phyloP scores from a whole-genome alignment of 495 filamentous ascomycete genomes.

The Parmelia sp. region DNA sequence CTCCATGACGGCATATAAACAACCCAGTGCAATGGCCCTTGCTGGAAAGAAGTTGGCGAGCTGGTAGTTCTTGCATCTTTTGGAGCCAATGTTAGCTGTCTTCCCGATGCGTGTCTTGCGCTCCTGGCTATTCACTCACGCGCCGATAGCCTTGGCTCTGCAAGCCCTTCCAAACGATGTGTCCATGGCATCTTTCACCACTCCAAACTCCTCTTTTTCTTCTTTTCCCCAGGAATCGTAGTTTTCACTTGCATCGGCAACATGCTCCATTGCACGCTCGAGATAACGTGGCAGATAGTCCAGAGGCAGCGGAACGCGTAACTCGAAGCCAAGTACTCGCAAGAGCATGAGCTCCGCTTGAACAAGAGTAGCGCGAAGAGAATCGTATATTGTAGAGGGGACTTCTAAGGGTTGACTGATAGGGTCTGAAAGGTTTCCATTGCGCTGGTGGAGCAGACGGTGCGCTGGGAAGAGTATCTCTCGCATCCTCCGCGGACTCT shows the following conservation, averaged over 20 bases:
- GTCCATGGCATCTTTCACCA: slow-evolving; percentile 33
- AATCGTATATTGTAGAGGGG: slow-evolving; percentile 37
- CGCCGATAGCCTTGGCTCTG: slow-evolving; percentile 30
- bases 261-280: slow-evolving; percentile 30
- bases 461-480: slow-evolving; percentile 40
- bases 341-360: slow-evolving; percentile 38
- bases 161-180: slow-evolving; percentile 33
- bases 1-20: slow-evolving; percentile 31
- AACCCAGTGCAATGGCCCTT: slow-evolving; percentile 36
- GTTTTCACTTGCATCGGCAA: slow-evolving; percentile 28
- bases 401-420: slow-evolving; percentile 29
- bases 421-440: background rate
- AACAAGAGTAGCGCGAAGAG: slow-evolving; percentile 38
- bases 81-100: slow-evolving; percentile 4
- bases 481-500: slow-evolving; percentile 39
- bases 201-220: slow-evolving; percentile 35
- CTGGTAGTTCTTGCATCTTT: slow-evolving; percentile 30
- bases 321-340: slow-evolving; percentile 39
- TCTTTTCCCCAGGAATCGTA: slow-evolving; percentile 31
- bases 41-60: slow-evolving; percentile 37
- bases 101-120: background rate
- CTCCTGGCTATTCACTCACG: slow-evolving; percentile 24
- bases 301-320: slow-evolving; percentile 35
- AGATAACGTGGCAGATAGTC: slow-evolving; percentile 38
- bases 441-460: slow-evolving; percentile 32